phyloP scores from a whole-genome alignment of 192 early-diverging fungal species.

The Linnemannia hyalina region DNA sequence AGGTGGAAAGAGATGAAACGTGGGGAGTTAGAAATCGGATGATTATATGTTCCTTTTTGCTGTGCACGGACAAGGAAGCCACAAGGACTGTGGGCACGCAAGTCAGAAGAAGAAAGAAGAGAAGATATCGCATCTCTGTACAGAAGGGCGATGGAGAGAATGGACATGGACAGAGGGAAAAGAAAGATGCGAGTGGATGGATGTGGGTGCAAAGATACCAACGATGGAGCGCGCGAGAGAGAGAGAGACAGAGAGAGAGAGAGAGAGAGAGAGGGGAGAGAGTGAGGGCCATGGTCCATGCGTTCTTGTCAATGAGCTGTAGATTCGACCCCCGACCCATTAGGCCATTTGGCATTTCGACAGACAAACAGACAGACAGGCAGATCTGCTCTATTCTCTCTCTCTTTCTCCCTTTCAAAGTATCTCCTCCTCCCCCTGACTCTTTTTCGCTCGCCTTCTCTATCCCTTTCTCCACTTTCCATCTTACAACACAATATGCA shows the following conservation, averaged over 20 bases:
- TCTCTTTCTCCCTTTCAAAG: neutral
- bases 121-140: neutral
- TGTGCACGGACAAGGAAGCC: neutral
- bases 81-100: neutral
- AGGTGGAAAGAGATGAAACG: neutral
- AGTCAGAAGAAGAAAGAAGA: neutral
- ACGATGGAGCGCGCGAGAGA: neutral
- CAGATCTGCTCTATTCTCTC: neutral
- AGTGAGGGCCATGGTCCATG: constrained; percentile 13
- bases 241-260: neutral
- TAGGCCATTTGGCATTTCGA: neutral
- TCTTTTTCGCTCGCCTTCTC: neutral
- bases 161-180: neutral
- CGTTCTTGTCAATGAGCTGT: neutral
- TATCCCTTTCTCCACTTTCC: neutral
- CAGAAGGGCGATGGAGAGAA: neutral
- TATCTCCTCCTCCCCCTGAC: too few relatives aligned
- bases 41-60: neutral
- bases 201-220: neutral
- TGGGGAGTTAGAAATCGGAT: neutral
- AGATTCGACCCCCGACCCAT: constrained; percentile 1
- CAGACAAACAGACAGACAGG: neutral
- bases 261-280: neutral
- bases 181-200: neutral
- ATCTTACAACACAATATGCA: neutral